Percentiles rank a stretch among this genome's conserved stretches.
These are phyloP conservation scores for Saccharomycopsis olivae DNA, from an alignment of 805 yeast species.

Conservation along the genomic window DNA sequence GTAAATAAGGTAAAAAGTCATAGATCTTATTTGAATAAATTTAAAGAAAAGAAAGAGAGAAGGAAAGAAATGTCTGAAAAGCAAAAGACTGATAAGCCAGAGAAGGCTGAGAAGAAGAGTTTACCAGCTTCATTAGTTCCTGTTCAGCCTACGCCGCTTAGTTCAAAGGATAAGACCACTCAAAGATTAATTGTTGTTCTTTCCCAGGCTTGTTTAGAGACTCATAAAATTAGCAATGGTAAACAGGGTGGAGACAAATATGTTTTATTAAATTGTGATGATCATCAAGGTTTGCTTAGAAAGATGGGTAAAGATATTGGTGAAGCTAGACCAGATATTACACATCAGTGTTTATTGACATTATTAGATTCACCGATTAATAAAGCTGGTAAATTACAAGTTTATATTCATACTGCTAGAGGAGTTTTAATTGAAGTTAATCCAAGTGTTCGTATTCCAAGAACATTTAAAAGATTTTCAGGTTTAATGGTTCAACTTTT, in stretches of 20 bases:
- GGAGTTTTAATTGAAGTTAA: conserved; percentile 93
- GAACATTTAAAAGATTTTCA: conserved; percentile 95
- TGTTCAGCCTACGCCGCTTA: conserved; percentile 69
- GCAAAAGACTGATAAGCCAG: too few relatives aligned
- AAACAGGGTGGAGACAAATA: conserved; percentile 83
- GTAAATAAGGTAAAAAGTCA: conserved; percentile 33
- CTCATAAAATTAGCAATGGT: conserved; percentile 76
- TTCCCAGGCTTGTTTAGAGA: conserved; percentile 91
- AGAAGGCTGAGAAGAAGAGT: conserved; percentile 19
- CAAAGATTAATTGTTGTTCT: conserved; percentile 89
- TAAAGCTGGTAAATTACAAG: conserved; percentile 95
- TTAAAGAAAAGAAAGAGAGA: neutral
- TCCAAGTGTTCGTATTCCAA: conserved; percentile 93
- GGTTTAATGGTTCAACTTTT: conserved; percentile 96
- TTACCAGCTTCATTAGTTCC: conserved; percentile 76
- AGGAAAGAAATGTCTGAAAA: neutral
- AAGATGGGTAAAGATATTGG: conserved; percentile 96
- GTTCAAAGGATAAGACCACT: conserved; percentile 77
- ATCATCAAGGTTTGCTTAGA: conserved; percentile 89
- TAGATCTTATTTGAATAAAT: neutral
- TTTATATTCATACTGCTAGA: conserved; percentile 89
- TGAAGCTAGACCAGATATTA: conserved; percentile 98
- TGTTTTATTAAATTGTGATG: conserved; percentile 92
- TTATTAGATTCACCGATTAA: conserved; percentile 94
- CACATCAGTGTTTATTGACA: conserved; percentile 94